A percentile compares a stretch with the other conserved stretches of the same genome.
Conservation (phyloP, 257 asterid genomes). For the Nicotiana obtusifolia region DNA sequence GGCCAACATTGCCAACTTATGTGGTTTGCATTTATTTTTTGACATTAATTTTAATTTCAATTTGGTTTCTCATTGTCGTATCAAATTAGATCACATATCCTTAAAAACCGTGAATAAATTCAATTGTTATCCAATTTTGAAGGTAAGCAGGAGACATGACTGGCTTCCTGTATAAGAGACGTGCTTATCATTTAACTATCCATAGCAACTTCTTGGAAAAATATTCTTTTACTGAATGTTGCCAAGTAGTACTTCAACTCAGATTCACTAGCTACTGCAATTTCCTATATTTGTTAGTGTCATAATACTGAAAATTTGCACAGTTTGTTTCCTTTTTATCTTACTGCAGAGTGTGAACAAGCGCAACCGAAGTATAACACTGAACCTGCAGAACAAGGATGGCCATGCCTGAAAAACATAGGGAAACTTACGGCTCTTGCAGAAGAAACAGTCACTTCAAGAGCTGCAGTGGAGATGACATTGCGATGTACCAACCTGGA, state of each 20-base stretch:
- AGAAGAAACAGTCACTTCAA: conserved; percentile 65
- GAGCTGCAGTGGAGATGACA: conserved; percentile 51
- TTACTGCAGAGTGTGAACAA: conserved; percentile 53
- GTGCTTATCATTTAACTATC: background rate
- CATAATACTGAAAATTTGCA: background rate
- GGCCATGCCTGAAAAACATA: conserved; percentile 33
- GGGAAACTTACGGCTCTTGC: conserved; percentile 61
- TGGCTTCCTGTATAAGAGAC: background rate
- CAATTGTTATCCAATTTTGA: no score
- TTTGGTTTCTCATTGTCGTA: no score
- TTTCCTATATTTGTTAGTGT: background rate
- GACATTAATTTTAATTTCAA: no score
- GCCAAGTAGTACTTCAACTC: background rate
- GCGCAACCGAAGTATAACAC: conserved; percentile 38
- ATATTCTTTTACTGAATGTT: background rate
- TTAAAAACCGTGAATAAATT: no score
- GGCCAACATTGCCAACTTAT: no score
- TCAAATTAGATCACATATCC: no score
- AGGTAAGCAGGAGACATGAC: background rate
- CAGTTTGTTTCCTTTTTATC: background rate
- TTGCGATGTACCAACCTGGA: conserved; percentile 49
- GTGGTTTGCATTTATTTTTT: no score
- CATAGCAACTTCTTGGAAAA: background rate
- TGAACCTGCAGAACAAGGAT: conserved; percentile 40
- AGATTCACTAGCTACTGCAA: background rate